These are phyloP conservation scores for Dactylellina drechsleri DNA, from an alignment of 2,329 filamentous ascomycete species.

Conservation along the genomic window DNA sequence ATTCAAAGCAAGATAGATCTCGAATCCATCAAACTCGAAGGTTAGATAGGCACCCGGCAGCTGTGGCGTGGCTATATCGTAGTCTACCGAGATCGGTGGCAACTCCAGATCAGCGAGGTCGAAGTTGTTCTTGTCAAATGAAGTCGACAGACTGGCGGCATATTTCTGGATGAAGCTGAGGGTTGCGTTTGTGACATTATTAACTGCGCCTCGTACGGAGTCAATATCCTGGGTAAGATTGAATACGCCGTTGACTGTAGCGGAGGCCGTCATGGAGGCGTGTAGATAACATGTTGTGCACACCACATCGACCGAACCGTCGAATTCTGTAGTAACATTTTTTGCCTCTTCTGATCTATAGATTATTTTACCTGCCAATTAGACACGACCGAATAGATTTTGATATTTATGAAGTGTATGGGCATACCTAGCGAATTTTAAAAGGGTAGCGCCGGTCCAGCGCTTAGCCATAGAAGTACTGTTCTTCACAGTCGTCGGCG, in stretches of 20 bases:
- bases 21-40: constrained; percentile 66
- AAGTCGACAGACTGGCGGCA: constrained; percentile 54
- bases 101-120: constrained; percentile 59
- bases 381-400: background rate
- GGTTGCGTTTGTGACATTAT: constrained; percentile 60
- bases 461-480: constrained; percentile 61
- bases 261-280: constrained; percentile 63
- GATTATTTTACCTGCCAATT: background rate
- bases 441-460: constrained; percentile 62
- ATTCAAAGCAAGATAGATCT: constrained; percentile 67
- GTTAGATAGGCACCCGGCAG: constrained; percentile 64
- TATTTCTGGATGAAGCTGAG: constrained; percentile 59
- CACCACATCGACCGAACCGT: constrained; percentile 62
- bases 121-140: constrained; percentile 57
- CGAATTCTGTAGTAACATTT: constrained; percentile 51
- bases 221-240: constrained; percentile 61
- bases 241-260: constrained; percentile 63
- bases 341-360: constrained; percentile 22
- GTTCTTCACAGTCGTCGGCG: constrained; percentile 57
- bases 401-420: background rate
- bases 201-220: constrained; percentile 60
- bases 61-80: constrained; percentile 63
- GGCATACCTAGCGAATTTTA: constrained; percentile 56
- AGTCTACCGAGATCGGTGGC: constrained; percentile 62
- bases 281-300: constrained; percentile 67